Evolutionary conservation across 2,329 filamentous ascomycete genomes (phyloP).

Genomic region (Fusarium sp.): DNA sequence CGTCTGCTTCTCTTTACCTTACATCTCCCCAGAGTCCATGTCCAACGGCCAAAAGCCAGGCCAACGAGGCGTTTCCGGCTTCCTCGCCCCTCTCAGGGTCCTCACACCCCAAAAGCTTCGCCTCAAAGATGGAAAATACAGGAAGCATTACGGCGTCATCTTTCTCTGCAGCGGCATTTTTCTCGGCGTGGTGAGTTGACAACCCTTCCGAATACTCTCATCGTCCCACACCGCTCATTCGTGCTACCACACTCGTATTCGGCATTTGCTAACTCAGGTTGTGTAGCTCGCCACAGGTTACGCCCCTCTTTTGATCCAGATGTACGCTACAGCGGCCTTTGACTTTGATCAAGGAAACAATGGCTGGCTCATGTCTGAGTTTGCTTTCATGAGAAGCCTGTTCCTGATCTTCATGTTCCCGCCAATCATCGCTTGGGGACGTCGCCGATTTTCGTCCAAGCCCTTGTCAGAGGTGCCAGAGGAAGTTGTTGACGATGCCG

Average conservation of each 20-base stretch:
- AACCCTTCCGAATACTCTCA: not conserved
- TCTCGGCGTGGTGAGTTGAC: conserved; percentile 66
- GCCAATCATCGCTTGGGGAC: conserved; percentile 62
- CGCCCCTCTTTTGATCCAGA: conserved; percentile 70
- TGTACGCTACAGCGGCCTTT: conserved; percentile 69
- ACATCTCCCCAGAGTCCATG: conserved; percentile 61
- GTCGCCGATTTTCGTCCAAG: conserved; percentile 20
- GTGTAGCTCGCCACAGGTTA: conserved; percentile 73
- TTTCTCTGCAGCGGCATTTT: conserved; percentile 76
- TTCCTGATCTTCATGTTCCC: conserved; percentile 68
- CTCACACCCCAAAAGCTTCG: conserved; percentile 69
- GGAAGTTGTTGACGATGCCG: conserved; percentile 19
- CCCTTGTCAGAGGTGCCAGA: not conserved
- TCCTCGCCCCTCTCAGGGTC: conserved; percentile 73
- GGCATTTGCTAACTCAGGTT: not conserved
- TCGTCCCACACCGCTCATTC: not conserved
- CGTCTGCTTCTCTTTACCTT: conserved; percentile 57
- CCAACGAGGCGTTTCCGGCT: conserved; percentile 57
- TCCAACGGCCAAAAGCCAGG: conserved; percentile 46
- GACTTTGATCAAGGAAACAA: conserved; percentile 67
- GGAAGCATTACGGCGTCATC: conserved; percentile 70
- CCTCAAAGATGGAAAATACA: conserved; percentile 61
- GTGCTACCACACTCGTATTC: not conserved
- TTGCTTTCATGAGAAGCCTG: conserved; percentile 64
- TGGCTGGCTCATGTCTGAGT: conserved; percentile 68